A percentile compares a stretch with the other conserved stretches of the same genome.
Evolutionary conservation across 352 stramenopile species (phyloP).

Genomic region (Phytophthora citricola): DNA sequence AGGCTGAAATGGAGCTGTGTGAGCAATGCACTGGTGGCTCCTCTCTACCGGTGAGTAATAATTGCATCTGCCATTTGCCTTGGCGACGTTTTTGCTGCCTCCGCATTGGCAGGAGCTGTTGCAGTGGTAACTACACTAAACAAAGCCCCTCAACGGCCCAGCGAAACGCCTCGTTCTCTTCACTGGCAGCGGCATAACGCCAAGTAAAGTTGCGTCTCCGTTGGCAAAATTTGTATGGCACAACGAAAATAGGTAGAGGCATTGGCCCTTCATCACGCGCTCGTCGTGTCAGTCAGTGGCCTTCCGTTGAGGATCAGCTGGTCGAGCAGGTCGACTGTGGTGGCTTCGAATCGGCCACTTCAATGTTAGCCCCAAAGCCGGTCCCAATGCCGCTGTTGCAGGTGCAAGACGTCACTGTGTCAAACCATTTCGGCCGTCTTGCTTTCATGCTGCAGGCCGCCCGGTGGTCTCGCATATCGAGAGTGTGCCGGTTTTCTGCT

Average conservation of each 20-base stretch:
- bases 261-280: not conserved
- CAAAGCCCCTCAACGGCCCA: slow-evolving; percentile 1
- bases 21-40: slow-evolving; percentile 18
- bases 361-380: too few relatives aligned
- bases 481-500: slow-evolving; percentile 14
- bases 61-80: not conserved
- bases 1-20: slow-evolving; percentile 9
- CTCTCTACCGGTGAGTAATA: slow-evolving; percentile 24
- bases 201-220: too few relatives aligned
- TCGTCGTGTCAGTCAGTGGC: slow-evolving; percentile 5
- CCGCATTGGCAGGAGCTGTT: not conserved
- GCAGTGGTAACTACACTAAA: too few relatives aligned
- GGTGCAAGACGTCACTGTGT: too few relatives aligned
- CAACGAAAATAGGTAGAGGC: slow-evolving; percentile 7
- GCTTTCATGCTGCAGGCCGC: too few relatives aligned
- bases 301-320: not conserved
- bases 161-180: slow-evolving; percentile 4
- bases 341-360: not conserved
- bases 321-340: not conserved
- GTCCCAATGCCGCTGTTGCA: too few relatives aligned
- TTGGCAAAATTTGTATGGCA: too few relatives aligned
- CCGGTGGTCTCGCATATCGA: too few relatives aligned
- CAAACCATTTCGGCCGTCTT: too few relatives aligned
- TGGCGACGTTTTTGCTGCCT: slow-evolving; percentile 4
- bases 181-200: too few relatives aligned